Evolutionary conservation across 257 asterid species (phyloP), one percentile per base, ranked within the genome.

Genomic region (Nyctanthes arbortristis): DNA sequence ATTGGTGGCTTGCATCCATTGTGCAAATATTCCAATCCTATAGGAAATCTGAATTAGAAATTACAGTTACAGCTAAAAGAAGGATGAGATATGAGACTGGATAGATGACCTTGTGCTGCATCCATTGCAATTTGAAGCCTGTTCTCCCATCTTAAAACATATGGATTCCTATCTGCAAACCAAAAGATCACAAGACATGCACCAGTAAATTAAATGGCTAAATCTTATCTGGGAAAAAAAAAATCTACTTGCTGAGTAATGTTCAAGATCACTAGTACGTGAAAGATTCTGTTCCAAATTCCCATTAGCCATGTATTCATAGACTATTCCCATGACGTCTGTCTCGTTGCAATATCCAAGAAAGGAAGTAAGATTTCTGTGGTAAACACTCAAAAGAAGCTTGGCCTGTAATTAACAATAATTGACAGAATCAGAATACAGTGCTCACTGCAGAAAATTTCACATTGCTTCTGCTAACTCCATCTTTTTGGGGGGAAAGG

Each of bases 11-110:
- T 72, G 69, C 88, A 83, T 8, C 82, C 82, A 47, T 70, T 70
- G 52, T 80, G 85, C 73, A 84, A 65, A 76, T 84, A 80, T 31
- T 78, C 86, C 77, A 84, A 20, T 54, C 88, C 84, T 84, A 60
- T 57, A 75, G 40, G 7, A 14, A n/a, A 68, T n/a, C 61, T 31
- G 16, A n/a, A 20, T 13, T 16, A 12, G 29, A 18, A 18, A 56
- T 14, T 28, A 36, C 7, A 12, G 39, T 11, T 25, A 20, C n/a
- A n/a, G n/a, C n/a, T n/a, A n/a, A n/a, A n/a, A n/a, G n/a, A n/a
- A n/a, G n/a, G n/a, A 56, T 27, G 64, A 59, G 9, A 59, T 30
- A 30, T 5, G 14, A 18, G 2, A 35, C 8, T 59, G 65, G 36
- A 30, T 12, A 29, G 4, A 28, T 29, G 8, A 65, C 70, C 70